Conservation (phyloP, 2,329 filamentous ascomycete genomes). For the Phialophora tarda region DNA sequence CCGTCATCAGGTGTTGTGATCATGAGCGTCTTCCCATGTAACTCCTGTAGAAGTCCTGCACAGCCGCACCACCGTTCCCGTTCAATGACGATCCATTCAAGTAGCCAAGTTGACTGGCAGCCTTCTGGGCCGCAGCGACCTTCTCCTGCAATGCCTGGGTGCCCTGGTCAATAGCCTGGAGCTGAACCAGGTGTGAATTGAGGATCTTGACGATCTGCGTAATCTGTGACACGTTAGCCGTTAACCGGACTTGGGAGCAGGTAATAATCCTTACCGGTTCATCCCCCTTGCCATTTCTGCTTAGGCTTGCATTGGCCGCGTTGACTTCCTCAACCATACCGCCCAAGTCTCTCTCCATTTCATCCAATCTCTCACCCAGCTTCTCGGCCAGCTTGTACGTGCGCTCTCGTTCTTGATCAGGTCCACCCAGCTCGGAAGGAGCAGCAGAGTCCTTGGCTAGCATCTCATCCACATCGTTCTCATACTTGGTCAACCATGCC, state of each 20-base stretch:
- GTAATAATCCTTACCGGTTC: constrained; percentile 71
- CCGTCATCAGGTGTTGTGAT: neutral
- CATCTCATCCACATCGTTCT: constrained; percentile 87
- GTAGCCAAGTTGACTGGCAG: constrained; percentile 52
- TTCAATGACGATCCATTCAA: constrained; percentile 45
- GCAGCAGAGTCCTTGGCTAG: constrained; percentile 62
- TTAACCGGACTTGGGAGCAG: constrained; percentile 28
- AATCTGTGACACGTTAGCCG: constrained; percentile 60
- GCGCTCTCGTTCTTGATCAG: constrained; percentile 92
- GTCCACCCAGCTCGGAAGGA: constrained; percentile 77
- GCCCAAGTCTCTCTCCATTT: constrained; percentile 88
- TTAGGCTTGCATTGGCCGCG: constrained; percentile 83
- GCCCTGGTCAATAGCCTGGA: constrained; percentile 91
- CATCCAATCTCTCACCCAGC: constrained; percentile 84
- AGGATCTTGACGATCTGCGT: constrained; percentile 95
- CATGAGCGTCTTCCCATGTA: constrained; percentile 69
- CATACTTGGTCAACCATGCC: constrained; percentile 86
- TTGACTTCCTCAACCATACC: constrained; percentile 99
- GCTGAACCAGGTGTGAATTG: constrained; percentile 87
- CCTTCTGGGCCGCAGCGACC: constrained; percentile 80
- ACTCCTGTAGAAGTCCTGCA: constrained; percentile 89
- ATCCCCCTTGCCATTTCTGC: constrained; percentile 85
- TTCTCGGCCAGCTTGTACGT: constrained; percentile 96
- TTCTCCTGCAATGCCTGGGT: constrained; percentile 80
- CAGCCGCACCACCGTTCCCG: constrained; percentile 68